Evolutionary conservation across 176 grass and related monocot genomes (phyloP).

Genomic region (Themeda triandra): DNA sequence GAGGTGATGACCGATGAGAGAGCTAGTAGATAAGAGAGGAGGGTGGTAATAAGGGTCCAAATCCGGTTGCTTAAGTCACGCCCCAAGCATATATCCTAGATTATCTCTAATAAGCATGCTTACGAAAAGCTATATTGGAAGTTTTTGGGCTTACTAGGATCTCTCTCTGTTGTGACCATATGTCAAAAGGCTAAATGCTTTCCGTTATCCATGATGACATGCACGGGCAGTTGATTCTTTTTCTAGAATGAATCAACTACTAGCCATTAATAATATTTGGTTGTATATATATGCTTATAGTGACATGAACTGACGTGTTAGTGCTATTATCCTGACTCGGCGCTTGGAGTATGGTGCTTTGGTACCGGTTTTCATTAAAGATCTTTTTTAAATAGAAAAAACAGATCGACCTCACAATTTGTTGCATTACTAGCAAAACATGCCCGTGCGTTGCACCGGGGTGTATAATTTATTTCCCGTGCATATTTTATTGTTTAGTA

Average conservation of each 20-base stretch:
- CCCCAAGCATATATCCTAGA: conserved; percentile 30
- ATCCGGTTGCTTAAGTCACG: conserved; percentile 33
- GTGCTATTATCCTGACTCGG: no score
- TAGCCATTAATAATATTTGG: neutral
- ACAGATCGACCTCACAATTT: no score
- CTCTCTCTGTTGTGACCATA: neutral
- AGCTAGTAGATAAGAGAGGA: neutral
- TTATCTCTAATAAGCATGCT: conserved; percentile 29
- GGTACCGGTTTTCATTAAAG: no score
- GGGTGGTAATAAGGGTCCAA: neutral
- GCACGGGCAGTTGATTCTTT: conserved; percentile 5
- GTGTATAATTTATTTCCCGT: no score
- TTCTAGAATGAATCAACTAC: conserved; percentile 8
- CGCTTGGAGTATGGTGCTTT: no score
- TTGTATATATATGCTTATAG: no score
- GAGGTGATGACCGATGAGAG: no score
- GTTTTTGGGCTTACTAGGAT: conserved; percentile 2
- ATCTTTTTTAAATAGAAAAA: no score
- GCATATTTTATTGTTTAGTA: no score
- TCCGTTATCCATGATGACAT: conserved; percentile 10
- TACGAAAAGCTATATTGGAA: conserved; percentile 4
- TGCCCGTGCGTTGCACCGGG: no score
- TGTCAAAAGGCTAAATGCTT: neutral
- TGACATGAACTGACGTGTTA: no score
- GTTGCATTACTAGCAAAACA: no score